Evolutionary conservation across 164 flowering plant genomes (phyloP), one percentile per base, ranked within the genome.

Genomic region (Annona squamosa): DNA sequence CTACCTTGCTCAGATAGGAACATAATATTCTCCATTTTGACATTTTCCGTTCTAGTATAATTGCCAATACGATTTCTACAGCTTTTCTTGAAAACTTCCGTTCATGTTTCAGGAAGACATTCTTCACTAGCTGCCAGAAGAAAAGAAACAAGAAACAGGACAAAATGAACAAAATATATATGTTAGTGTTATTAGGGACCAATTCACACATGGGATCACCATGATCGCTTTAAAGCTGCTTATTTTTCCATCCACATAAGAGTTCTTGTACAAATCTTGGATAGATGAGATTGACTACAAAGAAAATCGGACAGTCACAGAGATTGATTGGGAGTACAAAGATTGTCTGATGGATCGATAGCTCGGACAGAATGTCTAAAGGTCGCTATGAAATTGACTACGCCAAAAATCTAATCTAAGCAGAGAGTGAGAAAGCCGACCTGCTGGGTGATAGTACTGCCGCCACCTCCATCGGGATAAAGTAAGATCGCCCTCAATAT

Each of bases 361-460:
- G 18, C 3, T 7, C 19, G 26, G 66, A 42, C n/a, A 5, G 0
- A 3, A 26, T 19, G 4, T 63, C 66, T 17, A 63, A 63, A 19
- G 5, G 37, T 26, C 37, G 37, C 37, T 1, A 26, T 26, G 37
- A 26, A 26, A 26, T 26, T 26, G 37, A 52, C 13, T 52, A 52
- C 13, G 13, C 59, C 3, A 3, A 52, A 52, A 52, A 9, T 52
- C 59, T 52, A 52, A 52, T 52, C 13, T 10, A 52, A 52, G 9
- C 9, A 52, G 59, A 3, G 59, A 52, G 59, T 10, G 10, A 52
- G 9, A 7, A n/a, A 66, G 43, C 45, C 13, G 4, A 75, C 88
- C 85, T 87, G 90, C 62, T 84, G 87, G 4, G 85, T 85, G 43
- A 87, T 84, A 52, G 88, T 84, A 77, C 87, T 85, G 5, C 87